Evolutionary conservation across 225 moss, liverwort and hornwort genomes (phyloP), one percentile per base, ranked within the genome.

Genomic region (Ulota crispa): DNA sequence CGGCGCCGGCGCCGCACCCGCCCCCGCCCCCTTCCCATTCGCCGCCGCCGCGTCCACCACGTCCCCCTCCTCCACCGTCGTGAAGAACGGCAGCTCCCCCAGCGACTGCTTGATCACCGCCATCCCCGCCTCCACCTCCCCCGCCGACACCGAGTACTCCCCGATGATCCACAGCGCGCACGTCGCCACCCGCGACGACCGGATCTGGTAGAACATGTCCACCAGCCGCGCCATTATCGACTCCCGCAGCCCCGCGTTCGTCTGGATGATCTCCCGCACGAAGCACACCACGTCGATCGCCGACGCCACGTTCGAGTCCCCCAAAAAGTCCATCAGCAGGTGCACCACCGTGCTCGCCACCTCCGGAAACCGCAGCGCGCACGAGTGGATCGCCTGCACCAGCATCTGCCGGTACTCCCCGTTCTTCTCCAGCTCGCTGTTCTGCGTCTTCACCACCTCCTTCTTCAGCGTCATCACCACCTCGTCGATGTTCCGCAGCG

Each of bases 101-200:
- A 97, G 85, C 42, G 95, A 97, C 74, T 95, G 97, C 75, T 94
- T 95, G 82, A 95, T 93, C 63, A 92, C 87, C 18, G 86, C 36
- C 34, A 97, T 95, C 62, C 94, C 92, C 64, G 55, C 84, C 92
- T 95, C 95, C 34, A 96, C 91, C 82, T 96, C 96, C n/a, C 91
- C 68, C 75, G 92, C 78, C 36, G 93, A 95, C 26, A 92, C 71
- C 56, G 93, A 95, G 78, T 95, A 95, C 87, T 96, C 95, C 26
- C 95, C 96, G 71, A 95, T 90, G 73, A 96, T 96, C 96, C 96
- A 96, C 32, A 96, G 84, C 14, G 96, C 96, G 79, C 96, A 95
- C 28, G 95, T 89, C 79, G 92, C 92, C 43, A 96, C 96, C 84
- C 93, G 88, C 31, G 96, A 94, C 65, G 96, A 93, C 81, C 95